Evolutionary conservation across 352 stramenopile species (phyloP).

Genomic region (Phytopythium sindhum): DNA sequence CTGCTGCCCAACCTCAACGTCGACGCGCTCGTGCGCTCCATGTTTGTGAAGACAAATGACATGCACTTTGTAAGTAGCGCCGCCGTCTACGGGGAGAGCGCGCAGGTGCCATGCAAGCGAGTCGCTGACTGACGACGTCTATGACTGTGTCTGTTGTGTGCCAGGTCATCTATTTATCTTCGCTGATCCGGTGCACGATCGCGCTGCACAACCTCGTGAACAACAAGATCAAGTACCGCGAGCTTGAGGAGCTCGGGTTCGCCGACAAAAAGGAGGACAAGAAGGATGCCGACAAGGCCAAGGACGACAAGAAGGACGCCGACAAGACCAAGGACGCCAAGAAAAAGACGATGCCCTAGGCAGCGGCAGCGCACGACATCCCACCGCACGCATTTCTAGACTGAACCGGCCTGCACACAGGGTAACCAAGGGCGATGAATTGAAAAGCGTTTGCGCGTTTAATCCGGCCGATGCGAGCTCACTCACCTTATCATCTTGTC

Average conservation of each 20-base stretch:
- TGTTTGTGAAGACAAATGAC: slow-evolving; percentile 99
- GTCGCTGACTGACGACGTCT: slow-evolving; percentile 4
- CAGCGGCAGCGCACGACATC: background rate
- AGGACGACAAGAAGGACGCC: slow-evolving; percentile 53
- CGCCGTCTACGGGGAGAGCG: background rate
- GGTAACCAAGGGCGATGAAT: background rate
- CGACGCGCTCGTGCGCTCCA: slow-evolving; percentile 94
- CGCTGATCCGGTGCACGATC: slow-evolving; percentile 97
- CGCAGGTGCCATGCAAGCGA: background rate
- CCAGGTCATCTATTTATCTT: slow-evolving; percentile 96
- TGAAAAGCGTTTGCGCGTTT: background rate
- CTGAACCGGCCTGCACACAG: background rate
- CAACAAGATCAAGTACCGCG: slow-evolving; percentile 98
- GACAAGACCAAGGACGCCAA: slow-evolving; percentile 34
- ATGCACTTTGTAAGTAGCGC: slow-evolving; percentile 94
- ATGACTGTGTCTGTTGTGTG: slow-evolving; percentile 6
- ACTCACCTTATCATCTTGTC: background rate
- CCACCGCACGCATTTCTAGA: background rate
- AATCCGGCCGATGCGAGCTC: background rate
- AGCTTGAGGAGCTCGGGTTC: slow-evolving; percentile 75
- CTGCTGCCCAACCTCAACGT: slow-evolving; percentile 98
- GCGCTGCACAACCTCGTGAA: slow-evolving; percentile 98
- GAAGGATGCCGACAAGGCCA: slow-evolving; percentile 45
- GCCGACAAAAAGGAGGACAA: slow-evolving; percentile 71
- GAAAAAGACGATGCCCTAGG: slow-evolving; percentile 7